Conservation (phyloP, 306 rosid genomes). For the Trifolium fragiferum region DNA sequence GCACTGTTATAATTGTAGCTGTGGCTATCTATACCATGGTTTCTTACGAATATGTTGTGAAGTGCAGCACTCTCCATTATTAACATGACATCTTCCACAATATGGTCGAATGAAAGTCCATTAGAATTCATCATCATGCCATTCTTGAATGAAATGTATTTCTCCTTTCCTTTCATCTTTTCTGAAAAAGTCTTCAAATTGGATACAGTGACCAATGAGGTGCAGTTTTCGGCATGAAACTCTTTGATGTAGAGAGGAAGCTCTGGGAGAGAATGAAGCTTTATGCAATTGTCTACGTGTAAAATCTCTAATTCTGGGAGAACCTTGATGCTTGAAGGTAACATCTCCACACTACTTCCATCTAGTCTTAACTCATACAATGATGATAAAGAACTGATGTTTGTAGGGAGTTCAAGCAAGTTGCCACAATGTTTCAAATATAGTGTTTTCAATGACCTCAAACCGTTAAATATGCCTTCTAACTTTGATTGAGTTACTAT, state of each 20-base stretch:
- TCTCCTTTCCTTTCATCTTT: background rate
- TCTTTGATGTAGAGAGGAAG: slow-evolving; percentile 32
- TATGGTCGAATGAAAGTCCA: background rate
- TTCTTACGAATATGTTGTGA: slow-evolving; percentile 1
- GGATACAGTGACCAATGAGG: slow-evolving; percentile 14
- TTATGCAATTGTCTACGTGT: background rate
- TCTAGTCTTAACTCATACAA: background rate
- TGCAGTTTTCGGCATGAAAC: slow-evolving; percentile 39
- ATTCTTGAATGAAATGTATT: slow-evolving; percentile 8
- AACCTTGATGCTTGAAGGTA: slow-evolving; percentile 27
- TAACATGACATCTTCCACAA: background rate
- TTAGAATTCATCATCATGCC: background rate
- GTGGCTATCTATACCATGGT: background rate
- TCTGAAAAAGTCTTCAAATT: background rate
- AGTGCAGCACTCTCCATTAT: slow-evolving; percentile 27
- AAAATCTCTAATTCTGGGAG: background rate
- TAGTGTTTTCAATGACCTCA: background rate
- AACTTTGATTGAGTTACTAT: background rate
- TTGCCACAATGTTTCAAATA: too few relatives aligned
- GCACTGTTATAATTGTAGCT: slow-evolving; percentile 22
- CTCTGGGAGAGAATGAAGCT: slow-evolving; percentile 36
- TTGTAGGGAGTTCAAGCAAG: slow-evolving; percentile 37
- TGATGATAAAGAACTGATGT: slow-evolving; percentile 7
- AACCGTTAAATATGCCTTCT: background rate
- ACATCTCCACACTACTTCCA: slow-evolving; percentile 30